phyloP scores from a whole-genome alignment of 2,329 filamentous ascomycete genomes.

The Ceratocystiopsis brevicomis region DNA sequence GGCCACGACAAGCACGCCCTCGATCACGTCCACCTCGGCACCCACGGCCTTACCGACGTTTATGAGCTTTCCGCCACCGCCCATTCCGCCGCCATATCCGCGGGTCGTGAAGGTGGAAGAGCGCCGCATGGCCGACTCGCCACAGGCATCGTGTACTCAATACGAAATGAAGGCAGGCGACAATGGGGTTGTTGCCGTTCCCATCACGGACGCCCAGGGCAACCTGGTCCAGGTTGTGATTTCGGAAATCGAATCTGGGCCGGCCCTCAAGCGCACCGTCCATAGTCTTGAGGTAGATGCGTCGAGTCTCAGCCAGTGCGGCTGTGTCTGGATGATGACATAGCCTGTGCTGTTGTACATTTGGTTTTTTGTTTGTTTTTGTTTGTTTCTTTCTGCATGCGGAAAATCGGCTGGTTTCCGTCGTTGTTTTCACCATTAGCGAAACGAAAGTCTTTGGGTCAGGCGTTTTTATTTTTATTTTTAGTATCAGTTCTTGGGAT shows the following conservation, averaged over 20 bases:
- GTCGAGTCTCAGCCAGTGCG: slow-evolving; percentile 28
- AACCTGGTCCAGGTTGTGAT: slow-evolving; percentile 25
- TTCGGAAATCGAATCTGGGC: slow-evolving; percentile 19
- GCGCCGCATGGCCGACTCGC: slow-evolving; percentile 22
- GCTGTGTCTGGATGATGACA: slow-evolving; percentile 33
- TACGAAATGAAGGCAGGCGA: slow-evolving; percentile 24
- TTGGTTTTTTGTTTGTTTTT: too few species aligned
- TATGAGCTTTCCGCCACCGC: slow-evolving; percentile 6
- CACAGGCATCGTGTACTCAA: slow-evolving; percentile 27
- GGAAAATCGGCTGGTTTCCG: too few species aligned
- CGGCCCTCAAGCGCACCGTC: slow-evolving; percentile 3
- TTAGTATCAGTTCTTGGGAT: too few species aligned
- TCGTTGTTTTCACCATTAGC: too few species aligned
- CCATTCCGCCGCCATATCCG: slow-evolving; percentile 28
- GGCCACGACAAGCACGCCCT: not conserved
- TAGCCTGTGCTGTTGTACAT: slow-evolving; percentile 9
- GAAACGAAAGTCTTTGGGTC: too few species aligned
- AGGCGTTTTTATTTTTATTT: too few species aligned
- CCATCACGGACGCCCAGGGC: slow-evolving; percentile 19
- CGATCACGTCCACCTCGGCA: not conserved
- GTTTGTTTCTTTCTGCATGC: too few species aligned
- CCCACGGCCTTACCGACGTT: too few species aligned
- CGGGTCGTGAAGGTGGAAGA: slow-evolving; percentile 36
- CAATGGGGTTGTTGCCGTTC: slow-evolving; percentile 13
- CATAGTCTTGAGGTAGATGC: slow-evolving; percentile 1